Base-by-base conservation (phyloP, 1,139 yeast species). In the Saccharomyces hybrid region DNA sequence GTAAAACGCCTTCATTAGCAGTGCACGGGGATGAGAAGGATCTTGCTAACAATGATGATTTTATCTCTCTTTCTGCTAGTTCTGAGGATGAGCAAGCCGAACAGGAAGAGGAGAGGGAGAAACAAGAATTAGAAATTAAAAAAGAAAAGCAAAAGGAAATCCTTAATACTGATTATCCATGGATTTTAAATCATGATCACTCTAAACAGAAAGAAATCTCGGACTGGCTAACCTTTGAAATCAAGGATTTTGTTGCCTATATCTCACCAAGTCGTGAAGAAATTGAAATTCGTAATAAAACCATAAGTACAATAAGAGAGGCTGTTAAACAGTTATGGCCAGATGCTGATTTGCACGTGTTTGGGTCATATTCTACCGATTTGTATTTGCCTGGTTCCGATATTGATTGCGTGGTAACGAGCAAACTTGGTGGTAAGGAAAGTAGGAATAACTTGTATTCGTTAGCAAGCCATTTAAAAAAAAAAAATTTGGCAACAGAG, bases 281-380 rank as follows among this genome's bases (percentile, higher is more conserved):
- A 65, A 88, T 88, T 56, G 71, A 75, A 49, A 75, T 80, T 5
- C 81, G 99, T 67, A 87, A 88, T 61, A 71, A 71, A 7, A 85
- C 90, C 1, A 85, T 93, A 26, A 71, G 76, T 46, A 76, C 80
- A 49, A 73, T 95, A 48, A 82, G 85, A 56, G 66, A 69, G 5
- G 76, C 81, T 13, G 86, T 91, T 5, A 71, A 71, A 38, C 64
- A 72, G 1, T 75, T 86, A 55, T 93, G 99, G 98, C 82, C 84
- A 0, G 88, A 83, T 58, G 85, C 96, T 2, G 88, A 86, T 56
- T 81, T 87, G 6, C 87, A 85, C 62, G 96, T 91, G 13, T 93
- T 95, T 75, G 99, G 99, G 0, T 90, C 98, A 0, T 88, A 84
- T 69, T 97, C 99, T 1, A 91, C 99, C 0, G 97, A 91, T 67